Base-by-base conservation (phyloP, 441 rosid genomes). In the Jatropha multifida region DNA sequence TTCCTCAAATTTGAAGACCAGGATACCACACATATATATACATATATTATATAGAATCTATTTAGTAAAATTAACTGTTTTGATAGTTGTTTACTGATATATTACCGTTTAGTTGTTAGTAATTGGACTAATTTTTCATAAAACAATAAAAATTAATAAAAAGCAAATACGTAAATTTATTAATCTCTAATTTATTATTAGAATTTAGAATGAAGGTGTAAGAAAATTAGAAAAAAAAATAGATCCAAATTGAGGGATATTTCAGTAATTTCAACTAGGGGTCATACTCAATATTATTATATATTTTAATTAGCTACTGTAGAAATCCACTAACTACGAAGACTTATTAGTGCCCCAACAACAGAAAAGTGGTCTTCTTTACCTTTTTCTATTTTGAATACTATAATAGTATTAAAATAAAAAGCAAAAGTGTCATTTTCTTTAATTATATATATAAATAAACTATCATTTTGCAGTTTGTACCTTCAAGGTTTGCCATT, bases 331-430 rank as follows among this genome's bases (percentile, higher is more conserved):
- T 88, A 86, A 85, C 86, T 76, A 83, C 78, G 56, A 79, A 81
- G 95, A 89, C 89, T 85, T 80, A 87, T 60, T 67, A 67, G 69
- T 84, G 93, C 90, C 84, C 90, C 86, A 89, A 90, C 97, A 90
- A 89, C 41, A 80, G 88, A 82, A 92, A 90, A 88, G 96, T 84
- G 90, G 89, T 80, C 85, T 85, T 75, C 84, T 87, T 85, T 83
- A 80, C 86, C 90, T 85, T 92, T 81, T 74, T 26, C 26, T 56
- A 44, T 71, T 84, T 84, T 60, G 71, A 80, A 72, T 80, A 62
- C 8, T 27, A 61, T 61, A 26, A 42, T 56, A 6, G 9, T 62
- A 81, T 72, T 58, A 77, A 78, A 82, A 46, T 46, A 38, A 69
- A 76, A 86, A 78, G 74, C 49, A 46, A 17, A 62, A 63, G 40